Evolutionary conservation across 768 basidiomycete species (phyloP).

Genomic region (Tephrocybe sp.): DNA sequence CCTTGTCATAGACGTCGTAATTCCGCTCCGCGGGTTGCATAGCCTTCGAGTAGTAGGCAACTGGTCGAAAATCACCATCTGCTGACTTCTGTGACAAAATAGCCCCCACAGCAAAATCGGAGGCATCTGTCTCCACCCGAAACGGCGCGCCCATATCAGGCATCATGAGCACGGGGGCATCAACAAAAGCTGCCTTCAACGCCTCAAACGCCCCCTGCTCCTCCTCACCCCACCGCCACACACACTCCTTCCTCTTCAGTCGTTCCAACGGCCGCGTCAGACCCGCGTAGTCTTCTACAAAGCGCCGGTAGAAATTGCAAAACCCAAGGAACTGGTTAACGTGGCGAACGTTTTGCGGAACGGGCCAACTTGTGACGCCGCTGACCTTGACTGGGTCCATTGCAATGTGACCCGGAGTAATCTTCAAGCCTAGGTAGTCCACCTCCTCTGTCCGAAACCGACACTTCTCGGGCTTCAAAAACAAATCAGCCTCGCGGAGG

Average conservation of each 20-base stretch:
- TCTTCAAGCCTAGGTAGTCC: not conserved
- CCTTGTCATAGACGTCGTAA: constrained; percentile 40
- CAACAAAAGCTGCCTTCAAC: constrained; percentile 25
- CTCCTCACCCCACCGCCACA: constrained; percentile 3
- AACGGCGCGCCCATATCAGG: constrained; percentile 1
- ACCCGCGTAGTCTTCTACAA: not conserved
- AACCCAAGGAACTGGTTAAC: not conserved
- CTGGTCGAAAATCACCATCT: constrained; percentile 23
- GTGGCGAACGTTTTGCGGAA: not conserved
- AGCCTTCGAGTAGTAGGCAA: constrained; percentile 24
- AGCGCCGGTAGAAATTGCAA: not conserved
- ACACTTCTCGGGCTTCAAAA: no score
- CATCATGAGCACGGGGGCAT: constrained; percentile 24
- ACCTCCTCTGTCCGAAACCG: no score
- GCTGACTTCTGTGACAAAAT: constrained; percentile 21
- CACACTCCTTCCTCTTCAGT: no score
- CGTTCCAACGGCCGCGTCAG: no score
- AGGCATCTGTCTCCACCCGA: constrained; percentile 10
- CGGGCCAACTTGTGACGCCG: not conserved
- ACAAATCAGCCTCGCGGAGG: no score
- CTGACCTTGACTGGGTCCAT: not conserved
- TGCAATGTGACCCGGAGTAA: not conserved
- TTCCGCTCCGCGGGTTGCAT: constrained; percentile 32
- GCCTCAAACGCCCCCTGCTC: constrained; percentile 23
- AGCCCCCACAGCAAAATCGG: constrained; percentile 12